Base-by-base conservation (phyloP, 768 basidiomycete species). In the Macrolepiota albuminosa region DNA sequence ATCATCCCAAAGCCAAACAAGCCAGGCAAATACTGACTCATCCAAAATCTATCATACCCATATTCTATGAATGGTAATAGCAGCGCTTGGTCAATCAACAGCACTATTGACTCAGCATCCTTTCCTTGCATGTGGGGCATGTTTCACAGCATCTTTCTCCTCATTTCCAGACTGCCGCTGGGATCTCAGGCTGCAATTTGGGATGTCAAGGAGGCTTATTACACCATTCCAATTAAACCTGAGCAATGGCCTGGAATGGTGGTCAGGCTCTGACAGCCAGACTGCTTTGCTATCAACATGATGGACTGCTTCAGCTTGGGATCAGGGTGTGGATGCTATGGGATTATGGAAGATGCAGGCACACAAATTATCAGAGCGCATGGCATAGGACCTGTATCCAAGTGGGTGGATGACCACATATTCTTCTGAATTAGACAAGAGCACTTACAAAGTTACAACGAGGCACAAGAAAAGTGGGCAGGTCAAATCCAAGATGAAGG, bases 71-170 rank as follows among this genome's bases (percentile, higher is more conserved):
- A 2, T 3, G 4, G 2, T 29, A 2, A 21, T 21, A 21, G 21
- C 21, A 21, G 21, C 4, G 29, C 29, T 3, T 4, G 4, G 4
- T 42, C n/a, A 3, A 42, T 42, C 7, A 42, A 42, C 3, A 42
- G 42, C 8, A 7, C 3, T 0, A 42, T 42, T 9, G 8, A 42
- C 4, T 7, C 18, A 0, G 1, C 18, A 2, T 0, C 2, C 0
- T 42, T 42, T 9, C 42, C 42, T 0, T 42, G 42, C 42, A 42
- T 18, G 1, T n/a, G 42, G 18, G 9, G 42, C 0, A 42, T 18
- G 3, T 42, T 42, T 6, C 2, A 7, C 7, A 7, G 2, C 0
- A 5, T 42, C 0, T 42, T 6, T 3, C 1, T 42, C 7, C 42
- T 42, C 8, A 42, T 42, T n/a, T 4, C 42, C n/a, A 42, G n/a